These are phyloP conservation scores for Porodaedalea pini DNA, from an alignment of 1,284 basidiomycete genomes.

Conservation along the genomic window DNA sequence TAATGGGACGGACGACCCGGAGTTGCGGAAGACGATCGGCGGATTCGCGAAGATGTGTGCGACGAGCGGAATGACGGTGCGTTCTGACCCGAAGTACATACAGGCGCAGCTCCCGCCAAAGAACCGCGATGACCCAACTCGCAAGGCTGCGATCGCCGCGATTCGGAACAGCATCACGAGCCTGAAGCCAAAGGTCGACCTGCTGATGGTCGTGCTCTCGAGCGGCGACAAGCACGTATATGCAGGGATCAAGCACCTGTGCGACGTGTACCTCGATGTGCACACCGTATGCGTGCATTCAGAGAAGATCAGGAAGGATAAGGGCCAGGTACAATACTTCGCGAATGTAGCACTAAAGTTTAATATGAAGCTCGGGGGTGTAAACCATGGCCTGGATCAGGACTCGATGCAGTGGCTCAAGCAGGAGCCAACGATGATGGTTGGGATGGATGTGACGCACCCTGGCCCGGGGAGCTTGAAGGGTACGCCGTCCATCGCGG, in stretches of 20 bases:
- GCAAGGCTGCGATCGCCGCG: constrained; percentile 40
- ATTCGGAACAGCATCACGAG: constrained; percentile 32
- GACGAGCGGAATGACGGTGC: constrained; percentile 56
- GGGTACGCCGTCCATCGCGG: constrained; percentile 74
- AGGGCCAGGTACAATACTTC: constrained; percentile 65
- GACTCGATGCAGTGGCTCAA: constrained; percentile 53
- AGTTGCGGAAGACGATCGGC: constrained; percentile 39
- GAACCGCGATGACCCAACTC: constrained; percentile 43
- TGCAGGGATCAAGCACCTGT: constrained; percentile 65
- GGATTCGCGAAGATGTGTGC: constrained; percentile 57
- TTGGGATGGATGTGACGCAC: constrained; percentile 84
- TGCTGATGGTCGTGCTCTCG: constrained; percentile 56
- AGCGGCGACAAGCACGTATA: constrained; percentile 67
- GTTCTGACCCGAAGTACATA: constrained; percentile 28
- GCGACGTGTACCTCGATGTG: constrained; percentile 62
- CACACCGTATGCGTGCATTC: constrained; percentile 68
- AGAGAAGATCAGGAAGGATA: constrained; percentile 57
- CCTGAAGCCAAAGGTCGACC: constrained; percentile 31
- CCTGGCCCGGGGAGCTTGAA: constrained; percentile 63
- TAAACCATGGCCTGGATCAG: constrained; percentile 63
- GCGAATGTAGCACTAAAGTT: constrained; percentile 77
- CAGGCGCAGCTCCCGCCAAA: constrained; percentile 45
- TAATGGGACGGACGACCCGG: constrained; percentile 43
- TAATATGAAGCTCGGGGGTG: constrained; percentile 78
- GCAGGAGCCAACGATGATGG: constrained; percentile 62